Percentiles rank a stretch among this genome's conserved stretches.
Evolutionary conservation across 2,329 filamentous ascomycete genomes (phyloP).

Genomic region (Knufia fluminis): DNA sequence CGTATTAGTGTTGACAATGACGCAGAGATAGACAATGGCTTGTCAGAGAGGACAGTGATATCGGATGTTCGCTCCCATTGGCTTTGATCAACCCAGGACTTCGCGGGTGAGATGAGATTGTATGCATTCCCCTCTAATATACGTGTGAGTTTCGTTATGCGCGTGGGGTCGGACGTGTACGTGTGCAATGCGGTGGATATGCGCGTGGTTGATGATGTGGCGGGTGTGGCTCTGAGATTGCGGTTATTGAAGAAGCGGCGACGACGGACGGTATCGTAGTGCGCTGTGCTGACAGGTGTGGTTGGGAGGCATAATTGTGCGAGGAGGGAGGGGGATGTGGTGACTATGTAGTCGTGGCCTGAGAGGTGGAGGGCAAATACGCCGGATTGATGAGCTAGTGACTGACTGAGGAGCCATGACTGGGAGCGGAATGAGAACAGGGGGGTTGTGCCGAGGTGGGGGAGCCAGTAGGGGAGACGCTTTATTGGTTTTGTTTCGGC

Average conservation of each 20-base stretch:
- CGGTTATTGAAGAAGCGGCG: background rate
- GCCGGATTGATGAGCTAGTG: constrained; percentile 16
- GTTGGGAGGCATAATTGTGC: background rate
- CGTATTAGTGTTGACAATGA: constrained; percentile 45
- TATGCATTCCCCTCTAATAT: constrained; percentile 30
- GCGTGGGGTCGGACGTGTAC: background rate
- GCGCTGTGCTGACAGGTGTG: background rate
- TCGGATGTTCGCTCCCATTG: constrained; percentile 51
- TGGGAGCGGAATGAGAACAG: constrained; percentile 30
- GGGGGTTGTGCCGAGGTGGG: constrained; percentile 46
- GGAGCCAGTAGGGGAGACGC: constrained; percentile 51
- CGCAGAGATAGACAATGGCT: constrained; percentile 26
- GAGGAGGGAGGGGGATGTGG: background rate
- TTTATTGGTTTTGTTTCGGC: constrained; percentile 29
- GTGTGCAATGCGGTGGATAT: background rate
- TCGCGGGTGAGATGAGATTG: constrained; percentile 52
- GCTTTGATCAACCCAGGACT: constrained; percentile 52
- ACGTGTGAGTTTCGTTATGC: background rate
- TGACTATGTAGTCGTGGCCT: background rate
- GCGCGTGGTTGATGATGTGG: background rate
- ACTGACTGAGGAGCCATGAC: constrained; percentile 7
- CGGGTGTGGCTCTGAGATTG: background rate
- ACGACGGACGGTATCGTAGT: background rate
- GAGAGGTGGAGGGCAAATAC: constrained; percentile 14
- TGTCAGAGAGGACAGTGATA: constrained; percentile 33